phyloP scores from a whole-genome alignment of 352 stramenopile genomes.

The Globisporangium takayamanum region DNA sequence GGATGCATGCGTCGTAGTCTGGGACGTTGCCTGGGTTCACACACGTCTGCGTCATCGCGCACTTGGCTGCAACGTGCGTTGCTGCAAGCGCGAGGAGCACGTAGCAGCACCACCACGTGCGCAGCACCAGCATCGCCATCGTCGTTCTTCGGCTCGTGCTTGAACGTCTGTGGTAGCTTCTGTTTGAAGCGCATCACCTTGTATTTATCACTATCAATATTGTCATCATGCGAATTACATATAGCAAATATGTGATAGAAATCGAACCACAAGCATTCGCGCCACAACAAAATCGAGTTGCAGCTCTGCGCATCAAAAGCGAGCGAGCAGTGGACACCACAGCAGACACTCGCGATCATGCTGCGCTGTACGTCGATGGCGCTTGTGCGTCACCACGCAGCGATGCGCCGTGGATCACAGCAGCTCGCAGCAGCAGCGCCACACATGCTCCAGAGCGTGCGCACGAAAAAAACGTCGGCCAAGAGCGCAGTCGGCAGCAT shows the following conservation, averaged over 20 bases:
- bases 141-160: neutral
- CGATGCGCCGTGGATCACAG: neutral
- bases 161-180: neutral
- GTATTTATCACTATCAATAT: neutral
- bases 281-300: neutral
- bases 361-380: neutral
- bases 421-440: neutral
- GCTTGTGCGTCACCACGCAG: slow-evolving; percentile 1
- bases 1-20: slow-evolving; percentile 70
- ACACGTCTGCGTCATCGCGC: slow-evolving; percentile 77
- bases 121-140: neutral
- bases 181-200: slow-evolving; percentile 8
- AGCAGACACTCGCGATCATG: neutral
- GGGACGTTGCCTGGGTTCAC: slow-evolving; percentile 63
- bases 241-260: neutral
- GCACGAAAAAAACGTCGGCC: slow-evolving; percentile 16
- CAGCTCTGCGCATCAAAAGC: neutral
- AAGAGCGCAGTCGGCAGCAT: slow-evolving; percentile 10
- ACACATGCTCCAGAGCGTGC: slow-evolving; percentile 8
- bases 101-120: neutral
- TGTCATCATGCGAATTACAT: neutral
- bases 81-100: neutral
- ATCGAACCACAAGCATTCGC: neutral
- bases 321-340: neutral
- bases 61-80: slow-evolving; percentile 21